A percentile compares a stretch with the other conserved stretches of the same genome.
These are phyloP conservation scores for Oryza rufipogon DNA, from an alignment of 176 grass and related monocot species.

Conservation along the genomic window DNA sequence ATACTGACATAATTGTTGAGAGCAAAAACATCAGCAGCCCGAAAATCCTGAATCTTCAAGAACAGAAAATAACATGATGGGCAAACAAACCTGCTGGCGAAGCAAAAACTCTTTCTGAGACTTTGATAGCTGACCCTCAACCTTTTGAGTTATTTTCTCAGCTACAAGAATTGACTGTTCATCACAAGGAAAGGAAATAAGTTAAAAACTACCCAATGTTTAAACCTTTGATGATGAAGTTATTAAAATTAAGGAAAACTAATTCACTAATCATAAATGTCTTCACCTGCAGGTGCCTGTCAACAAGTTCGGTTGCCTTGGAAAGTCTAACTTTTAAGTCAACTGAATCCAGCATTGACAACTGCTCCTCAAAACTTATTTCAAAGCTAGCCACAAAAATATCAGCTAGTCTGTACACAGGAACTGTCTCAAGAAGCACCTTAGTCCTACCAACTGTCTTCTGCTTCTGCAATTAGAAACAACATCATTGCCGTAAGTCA, in stretches of 20 bases:
- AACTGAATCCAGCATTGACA: constrained; percentile 96
- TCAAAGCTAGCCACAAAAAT: constrained; percentile 99
- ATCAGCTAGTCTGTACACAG: constrained; percentile 94
- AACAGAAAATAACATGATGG: neutral
- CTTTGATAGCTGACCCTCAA: constrained; percentile 94
- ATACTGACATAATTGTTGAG: neutral
- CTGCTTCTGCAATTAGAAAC: constrained; percentile 77
- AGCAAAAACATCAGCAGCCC: neutral
- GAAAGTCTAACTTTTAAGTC: constrained; percentile 93
- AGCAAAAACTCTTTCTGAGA: constrained; percentile 98
- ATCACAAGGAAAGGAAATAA: constrained; percentile 26
- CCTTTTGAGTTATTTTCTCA: constrained; percentile 99
- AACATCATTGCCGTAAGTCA: constrained; percentile 32
- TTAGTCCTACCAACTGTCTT: constrained; percentile 96
- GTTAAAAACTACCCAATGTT: constrained; percentile 16
- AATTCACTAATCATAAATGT: constrained; percentile 16
- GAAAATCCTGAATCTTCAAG: neutral
- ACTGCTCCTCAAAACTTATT: constrained; percentile 98
- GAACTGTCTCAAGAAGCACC: constrained; percentile 94
- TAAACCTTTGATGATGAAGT: neutral
- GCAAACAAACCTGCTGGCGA: constrained; percentile 77
- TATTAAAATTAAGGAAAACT: constrained; percentile 11
- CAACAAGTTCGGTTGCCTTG: constrained; percentile 96
- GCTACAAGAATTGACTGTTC: constrained; percentile 95
- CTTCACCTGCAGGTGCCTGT: constrained; percentile 88